Evolutionary conservation across 371 early-diverging fungal genomes (phyloP).

Genomic region (Massospora cicadina): DNA sequence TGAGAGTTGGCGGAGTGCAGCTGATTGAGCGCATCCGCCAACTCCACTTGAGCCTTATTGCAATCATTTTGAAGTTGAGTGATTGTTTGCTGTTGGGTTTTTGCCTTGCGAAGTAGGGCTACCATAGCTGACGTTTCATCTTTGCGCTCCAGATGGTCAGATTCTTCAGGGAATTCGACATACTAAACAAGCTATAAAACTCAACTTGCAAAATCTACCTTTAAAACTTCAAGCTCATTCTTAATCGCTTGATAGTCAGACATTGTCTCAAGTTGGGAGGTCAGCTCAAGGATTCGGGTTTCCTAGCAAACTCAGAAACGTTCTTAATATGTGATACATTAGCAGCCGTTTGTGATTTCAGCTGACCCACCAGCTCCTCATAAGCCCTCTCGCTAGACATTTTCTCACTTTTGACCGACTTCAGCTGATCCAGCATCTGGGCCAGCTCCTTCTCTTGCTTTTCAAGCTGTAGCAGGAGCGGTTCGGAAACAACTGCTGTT

Average conservation of each 20-base stretch:
- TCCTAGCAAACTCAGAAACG: constrained; percentile 16
- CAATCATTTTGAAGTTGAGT: not conserved
- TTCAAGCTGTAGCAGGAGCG: constrained; percentile 16
- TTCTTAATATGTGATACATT: not conserved
- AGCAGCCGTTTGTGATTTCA: not conserved
- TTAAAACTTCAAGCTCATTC: constrained; percentile 67
- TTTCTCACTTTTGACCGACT: constrained; percentile 60
- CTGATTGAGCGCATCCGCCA: not conserved
- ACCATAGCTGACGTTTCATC: not conserved
- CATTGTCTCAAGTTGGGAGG: constrained; percentile 24
- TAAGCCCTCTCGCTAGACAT: not conserved
- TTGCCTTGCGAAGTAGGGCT: not conserved
- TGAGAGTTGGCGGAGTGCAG: constrained; percentile 16
- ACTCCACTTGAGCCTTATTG: not conserved
- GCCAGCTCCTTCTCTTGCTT: constrained; percentile 42
- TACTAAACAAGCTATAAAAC: constrained; percentile 8
- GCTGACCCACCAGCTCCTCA: not conserved
- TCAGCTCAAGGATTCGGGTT: constrained; percentile 16
- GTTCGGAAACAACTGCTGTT: not conserved
- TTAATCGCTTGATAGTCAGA: constrained; percentile 73
- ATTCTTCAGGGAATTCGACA: constrained; percentile 13
- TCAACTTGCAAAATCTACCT: constrained; percentile 23
- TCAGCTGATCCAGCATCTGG: constrained; percentile 40
- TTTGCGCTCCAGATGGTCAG: not conserved
- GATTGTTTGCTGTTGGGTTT: not conserved